These are phyloP conservation scores for Podospora pseudoanserina DNA, from an alignment of 495 filamentous ascomycete genomes.

Conservation along the genomic window DNA sequence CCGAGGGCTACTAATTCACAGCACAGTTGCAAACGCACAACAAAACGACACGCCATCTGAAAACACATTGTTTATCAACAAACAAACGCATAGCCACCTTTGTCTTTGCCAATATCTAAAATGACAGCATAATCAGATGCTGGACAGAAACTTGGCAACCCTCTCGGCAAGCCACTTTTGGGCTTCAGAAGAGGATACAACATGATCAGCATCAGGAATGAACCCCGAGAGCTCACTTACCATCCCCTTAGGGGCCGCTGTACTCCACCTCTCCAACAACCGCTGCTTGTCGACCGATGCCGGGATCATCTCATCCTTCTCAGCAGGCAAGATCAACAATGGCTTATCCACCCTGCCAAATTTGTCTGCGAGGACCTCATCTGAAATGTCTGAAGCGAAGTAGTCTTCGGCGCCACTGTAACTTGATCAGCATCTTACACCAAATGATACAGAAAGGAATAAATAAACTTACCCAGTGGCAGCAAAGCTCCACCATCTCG, in stretches of 20 bases:
- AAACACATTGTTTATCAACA: too few species aligned
- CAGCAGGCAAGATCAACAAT: conserved; percentile 61
- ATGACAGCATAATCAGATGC: not conserved
- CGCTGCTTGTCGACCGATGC: conserved; percentile 57
- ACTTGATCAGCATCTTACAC: not conserved
- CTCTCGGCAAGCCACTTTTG: conserved; percentile 27
- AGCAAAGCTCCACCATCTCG: conserved; percentile 62
- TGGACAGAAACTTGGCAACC: conserved; percentile 28
- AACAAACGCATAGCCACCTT: not conserved
- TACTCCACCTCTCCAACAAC: conserved; percentile 59
- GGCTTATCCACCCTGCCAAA: conserved; percentile 58
- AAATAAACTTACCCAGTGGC: conserved; percentile 41
- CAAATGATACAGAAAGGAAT: not conserved
- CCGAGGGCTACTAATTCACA: too few species aligned
- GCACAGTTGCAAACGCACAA: too few species aligned
- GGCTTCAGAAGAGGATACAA: conserved; percentile 28
- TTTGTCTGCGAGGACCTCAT: conserved; percentile 38
- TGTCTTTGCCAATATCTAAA: not conserved
- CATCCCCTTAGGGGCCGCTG: conserved; percentile 15
- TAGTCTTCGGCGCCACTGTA: conserved; percentile 69
- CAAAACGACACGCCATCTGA: too few species aligned
- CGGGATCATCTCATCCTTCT: conserved; percentile 64
- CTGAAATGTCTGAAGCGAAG: conserved; percentile 68
- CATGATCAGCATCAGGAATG: conserved; percentile 34
- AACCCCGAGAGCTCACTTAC: conserved; percentile 29